These are phyloP conservation scores for Cyberlindnera nakhonratchasimensis DNA, from an alignment of 805 yeast species.

Conservation along the genomic window DNA sequence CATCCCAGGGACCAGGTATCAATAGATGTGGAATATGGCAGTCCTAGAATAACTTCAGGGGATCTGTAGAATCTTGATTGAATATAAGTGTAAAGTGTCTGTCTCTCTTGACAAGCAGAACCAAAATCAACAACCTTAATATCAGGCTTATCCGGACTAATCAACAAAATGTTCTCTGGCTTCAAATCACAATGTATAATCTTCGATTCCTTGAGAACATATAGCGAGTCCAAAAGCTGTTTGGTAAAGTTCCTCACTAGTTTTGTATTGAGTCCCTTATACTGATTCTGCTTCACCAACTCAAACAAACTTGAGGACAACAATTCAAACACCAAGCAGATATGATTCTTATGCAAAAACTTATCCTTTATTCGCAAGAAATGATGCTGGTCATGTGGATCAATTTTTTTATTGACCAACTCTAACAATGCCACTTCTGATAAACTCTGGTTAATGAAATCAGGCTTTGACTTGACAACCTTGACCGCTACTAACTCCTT, in stretches of 20 bases:
- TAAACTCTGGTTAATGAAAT: slow-evolving; percentile 84
- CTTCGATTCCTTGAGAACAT: slow-evolving; percentile 75
- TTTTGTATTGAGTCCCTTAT: slow-evolving; percentile 81
- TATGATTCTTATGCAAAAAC: slow-evolving; percentile 87
- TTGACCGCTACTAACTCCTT: slow-evolving; percentile 92
- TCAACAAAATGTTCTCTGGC: slow-evolving; percentile 88
- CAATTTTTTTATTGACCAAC: slow-evolving; percentile 66
- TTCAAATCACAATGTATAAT: slow-evolving; percentile 95
- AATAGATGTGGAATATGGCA: slow-evolving; percentile 88
- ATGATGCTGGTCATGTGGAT: slow-evolving; percentile 68
- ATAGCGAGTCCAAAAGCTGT: slow-evolving; percentile 78
- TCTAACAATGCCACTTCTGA: slow-evolving; percentile 88
- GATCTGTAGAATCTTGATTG: slow-evolving; percentile 92
- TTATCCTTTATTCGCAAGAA: slow-evolving; percentile 79
- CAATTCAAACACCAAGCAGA: slow-evolving; percentile 89
- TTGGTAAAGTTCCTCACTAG: slow-evolving; percentile 72
- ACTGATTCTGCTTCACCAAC: slow-evolving; percentile 86
- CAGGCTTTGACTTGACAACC: slow-evolving; percentile 89
- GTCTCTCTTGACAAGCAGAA: slow-evolving; percentile 88
- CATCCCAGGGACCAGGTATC: slow-evolving; percentile 99
- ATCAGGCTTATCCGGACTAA: slow-evolving; percentile 62
- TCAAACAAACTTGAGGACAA: slow-evolving; percentile 87
- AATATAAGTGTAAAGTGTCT: slow-evolving; percentile 84
- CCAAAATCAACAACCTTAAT: slow-evolving; percentile 96
- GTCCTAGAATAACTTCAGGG: slow-evolving; percentile 89